Evolutionary conservation across 345 rosid genomes (phyloP).

Genomic region (Eucalyptus sp.): DNA sequence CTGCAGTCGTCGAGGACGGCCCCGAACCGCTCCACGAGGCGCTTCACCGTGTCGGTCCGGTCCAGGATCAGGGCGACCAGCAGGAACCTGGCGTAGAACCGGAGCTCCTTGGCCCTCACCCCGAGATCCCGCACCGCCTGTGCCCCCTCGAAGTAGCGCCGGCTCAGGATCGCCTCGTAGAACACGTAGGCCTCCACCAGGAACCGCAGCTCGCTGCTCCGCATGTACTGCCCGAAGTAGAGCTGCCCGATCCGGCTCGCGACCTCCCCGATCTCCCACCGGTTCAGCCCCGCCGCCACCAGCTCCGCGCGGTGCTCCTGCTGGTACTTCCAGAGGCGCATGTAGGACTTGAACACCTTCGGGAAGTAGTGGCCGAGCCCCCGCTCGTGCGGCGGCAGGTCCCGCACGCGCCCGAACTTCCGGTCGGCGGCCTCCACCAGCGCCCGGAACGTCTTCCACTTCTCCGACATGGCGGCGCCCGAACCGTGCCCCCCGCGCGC

Average conservation of each 20-base stretch:
- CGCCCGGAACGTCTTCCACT: conserved; percentile 43
- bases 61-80: conserved; percentile 68
- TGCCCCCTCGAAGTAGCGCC: conserved; percentile 68
- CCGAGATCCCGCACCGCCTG: conserved; percentile 48
- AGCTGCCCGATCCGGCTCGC: conserved; percentile 99
- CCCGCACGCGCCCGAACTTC: conserved; percentile 83
- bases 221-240: conserved; percentile 87
- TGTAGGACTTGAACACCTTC: conserved; percentile 88
- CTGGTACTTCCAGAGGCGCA: conserved; percentile 96
- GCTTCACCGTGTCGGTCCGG: conserved; percentile 48
- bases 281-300: conserved; percentile 65
- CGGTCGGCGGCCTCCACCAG: conserved; percentile 84
- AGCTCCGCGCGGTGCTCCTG: conserved; percentile 66
- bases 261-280: conserved; percentile 99
- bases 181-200: conserved; percentile 83
- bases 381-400: conserved; percentile 62
- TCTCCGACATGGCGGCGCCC: conserved; percentile 23
- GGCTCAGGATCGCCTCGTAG: conserved; percentile 75
- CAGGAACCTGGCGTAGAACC: conserved; percentile 84
- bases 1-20: conserved; percentile 61
- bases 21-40: conserved; percentile 33
- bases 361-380: conserved; percentile 45
- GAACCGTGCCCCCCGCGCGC: background rate
- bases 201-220: conserved; percentile 81
- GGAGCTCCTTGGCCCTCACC: conserved; percentile 75